Evolutionary conservation across 768 basidiomycete species (phyloP), one percentile per base, ranked within the genome.

Genomic region (Cyathus striatus): DNA sequence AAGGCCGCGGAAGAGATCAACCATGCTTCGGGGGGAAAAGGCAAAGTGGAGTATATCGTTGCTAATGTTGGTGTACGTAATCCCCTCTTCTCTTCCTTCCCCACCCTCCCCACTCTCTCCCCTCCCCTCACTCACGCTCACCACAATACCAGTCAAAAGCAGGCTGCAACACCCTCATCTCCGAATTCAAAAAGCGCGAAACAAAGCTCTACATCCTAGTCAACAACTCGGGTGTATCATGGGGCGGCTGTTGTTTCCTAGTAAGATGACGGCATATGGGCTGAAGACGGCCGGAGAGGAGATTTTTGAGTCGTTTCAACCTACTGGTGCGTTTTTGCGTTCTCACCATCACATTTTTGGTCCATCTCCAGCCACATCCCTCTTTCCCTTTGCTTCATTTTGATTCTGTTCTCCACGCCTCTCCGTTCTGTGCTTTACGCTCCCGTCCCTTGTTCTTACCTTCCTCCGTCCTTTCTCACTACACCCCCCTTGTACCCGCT

Each of bases 241-340:
- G 88, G 89, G 88, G 86, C 14, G 79, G 82, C 6, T 71, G 86
- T 63, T 90, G 9, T 92, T 87, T 65, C 86, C 86, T 0, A 85
- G 83, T 36, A 89, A 84, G 65, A 90, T 92, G 88, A 90, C 89
- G 1, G 78, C 84, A 0, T 88, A 68, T 39, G 83, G 79, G 3
- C 63, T 88, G 49, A 75, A 78, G 50, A 69, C 56, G 2, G 61
- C 61, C 2, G 81, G 83, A 5, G 75, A 76, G 45, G 72, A 75
- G 18, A 62, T 53, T 6, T 73, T 86, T 45, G 69, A 66, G 27
- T 56, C 67, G 1, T 56, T 52, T 14, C 85, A 89, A 46, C 87
- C 86, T 18, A 80, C 79, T 54, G 84, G 86, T 81, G 51, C 10
- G 61, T 48, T n/a, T n/a, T n/a, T n/a, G n/a, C n/a, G n/a, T n/a